These are phyloP conservation scores for Penicillium macrosclerotiorum DNA, from an alignment of 495 filamentous ascomycete species.

Conservation along the genomic window DNA sequence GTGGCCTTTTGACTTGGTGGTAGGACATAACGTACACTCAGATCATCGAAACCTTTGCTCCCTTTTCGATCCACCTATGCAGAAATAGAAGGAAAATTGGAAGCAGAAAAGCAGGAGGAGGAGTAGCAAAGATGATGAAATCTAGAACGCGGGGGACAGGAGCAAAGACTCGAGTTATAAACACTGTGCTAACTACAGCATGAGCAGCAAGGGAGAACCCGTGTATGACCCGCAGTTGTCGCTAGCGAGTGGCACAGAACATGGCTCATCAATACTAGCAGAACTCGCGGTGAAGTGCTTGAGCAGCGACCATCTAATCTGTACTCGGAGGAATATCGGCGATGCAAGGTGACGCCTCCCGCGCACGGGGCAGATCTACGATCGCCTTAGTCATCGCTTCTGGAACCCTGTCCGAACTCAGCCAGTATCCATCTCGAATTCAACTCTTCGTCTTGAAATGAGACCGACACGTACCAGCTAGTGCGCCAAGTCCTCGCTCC, in stretches of 20 bases:
- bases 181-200: no score
- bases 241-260: no score
- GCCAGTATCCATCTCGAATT: conserved; percentile 4
- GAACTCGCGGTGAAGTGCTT: no score
- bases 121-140: not conserved
- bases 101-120: not conserved
- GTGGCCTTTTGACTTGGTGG: conserved; percentile 18
- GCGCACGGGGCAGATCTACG: not conserved
- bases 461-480: conserved; percentile 2
- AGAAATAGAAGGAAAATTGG: not conserved
- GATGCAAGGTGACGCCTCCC: not conserved
- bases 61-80: not conserved
- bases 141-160: not conserved
- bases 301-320: not conserved
- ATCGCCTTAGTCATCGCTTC: conserved; percentile 17
- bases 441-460: conserved; percentile 14
- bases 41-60: not conserved
- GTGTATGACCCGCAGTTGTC: no score
- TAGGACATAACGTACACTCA: no score
- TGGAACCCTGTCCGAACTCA: conserved; percentile 5
- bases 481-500: not conserved
- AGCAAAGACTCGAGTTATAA: no score
- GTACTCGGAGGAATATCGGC: not conserved
- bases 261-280: no score
- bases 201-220: no score